These are phyloP conservation scores for Parietaria judaica DNA, from an alignment of 306 rosid genomes.

Conservation along the genomic window DNA sequence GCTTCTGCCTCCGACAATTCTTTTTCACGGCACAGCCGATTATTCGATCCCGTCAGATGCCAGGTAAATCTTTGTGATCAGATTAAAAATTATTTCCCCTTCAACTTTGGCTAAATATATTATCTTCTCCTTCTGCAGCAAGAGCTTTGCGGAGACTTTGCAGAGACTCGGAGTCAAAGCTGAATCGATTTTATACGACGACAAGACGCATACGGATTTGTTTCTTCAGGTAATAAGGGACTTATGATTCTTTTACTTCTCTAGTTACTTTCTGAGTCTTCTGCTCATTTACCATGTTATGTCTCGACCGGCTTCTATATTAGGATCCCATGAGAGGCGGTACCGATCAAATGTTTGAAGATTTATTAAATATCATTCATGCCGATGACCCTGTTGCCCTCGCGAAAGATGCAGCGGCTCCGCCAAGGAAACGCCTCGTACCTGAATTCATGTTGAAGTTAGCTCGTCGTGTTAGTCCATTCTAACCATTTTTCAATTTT, in stretches of 20 bases:
- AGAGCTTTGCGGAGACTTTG: constrained; percentile 72
- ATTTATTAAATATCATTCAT: constrained; percentile 58
- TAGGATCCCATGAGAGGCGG: constrained; percentile 99
- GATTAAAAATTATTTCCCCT: too few relatives aligned
- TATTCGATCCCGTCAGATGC: constrained; percentile 68
- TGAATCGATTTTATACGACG: constrained; percentile 61
- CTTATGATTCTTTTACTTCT: constrained; percentile 1
- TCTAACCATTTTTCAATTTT: constrained; percentile 26
- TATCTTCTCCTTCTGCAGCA: constrained; percentile 32
- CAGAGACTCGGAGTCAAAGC: constrained; percentile 59
- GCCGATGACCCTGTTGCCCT: constrained; percentile 58
- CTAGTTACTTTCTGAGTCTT: neutral
- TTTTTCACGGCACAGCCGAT: constrained; percentile 91
- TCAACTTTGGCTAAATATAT: neutral
- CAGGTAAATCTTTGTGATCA: too few relatives aligned
- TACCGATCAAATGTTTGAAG: constrained; percentile 63
- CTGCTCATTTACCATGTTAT: neutral
- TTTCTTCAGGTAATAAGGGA: constrained; percentile 68
- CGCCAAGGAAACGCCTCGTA: constrained; percentile 76
- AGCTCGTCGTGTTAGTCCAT: constrained; percentile 81
- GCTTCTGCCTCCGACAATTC: constrained; percentile 54
- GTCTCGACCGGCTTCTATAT: constrained; percentile 1
- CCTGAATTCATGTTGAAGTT: constrained; percentile 79
- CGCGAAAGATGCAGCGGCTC: constrained; percentile 59
- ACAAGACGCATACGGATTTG: constrained; percentile 86